Evolutionary conservation across 345 rosid genomes (phyloP).

Genomic region (Rhodamnia rubescens): DNA sequence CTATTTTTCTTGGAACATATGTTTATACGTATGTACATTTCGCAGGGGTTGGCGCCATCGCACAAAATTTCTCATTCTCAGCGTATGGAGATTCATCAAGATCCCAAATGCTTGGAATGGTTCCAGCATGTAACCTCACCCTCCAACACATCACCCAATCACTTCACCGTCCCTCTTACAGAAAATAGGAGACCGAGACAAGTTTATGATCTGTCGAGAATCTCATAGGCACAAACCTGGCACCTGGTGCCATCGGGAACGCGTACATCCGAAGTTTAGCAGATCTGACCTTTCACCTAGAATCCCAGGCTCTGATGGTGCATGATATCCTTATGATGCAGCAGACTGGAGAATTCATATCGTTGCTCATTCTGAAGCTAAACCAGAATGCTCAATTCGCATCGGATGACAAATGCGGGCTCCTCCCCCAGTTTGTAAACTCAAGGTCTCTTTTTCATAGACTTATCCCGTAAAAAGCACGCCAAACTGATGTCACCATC

Average conservation of each 20-base stretch:
- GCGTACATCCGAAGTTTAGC: background rate
- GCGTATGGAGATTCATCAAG: background rate
- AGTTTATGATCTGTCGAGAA: background rate
- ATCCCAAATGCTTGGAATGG: background rate
- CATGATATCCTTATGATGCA: background rate
- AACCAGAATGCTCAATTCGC: background rate
- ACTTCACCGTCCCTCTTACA: background rate
- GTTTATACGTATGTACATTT: background rate
- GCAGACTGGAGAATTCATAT: background rate
- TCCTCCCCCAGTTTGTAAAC: background rate
- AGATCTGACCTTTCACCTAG: background rate
- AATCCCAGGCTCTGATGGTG: background rate
- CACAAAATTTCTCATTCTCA: background rate
- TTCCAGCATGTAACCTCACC: background rate
- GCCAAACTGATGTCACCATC: constrained; percentile 7
- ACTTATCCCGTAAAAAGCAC: constrained; percentile 1
- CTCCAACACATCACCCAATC: background rate
- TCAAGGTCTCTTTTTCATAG: constrained; percentile 5
- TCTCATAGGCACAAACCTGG: background rate
- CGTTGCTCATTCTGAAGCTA: background rate
- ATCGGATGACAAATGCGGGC: background rate
- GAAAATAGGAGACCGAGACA: background rate
- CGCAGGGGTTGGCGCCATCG: background rate
- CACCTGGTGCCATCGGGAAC: background rate
- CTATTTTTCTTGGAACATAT: background rate